Percentiles rank a stretch among this genome's conserved stretches.
phyloP scores from a whole-genome alignment of 805 yeast genomes.

The Candida taoyuanica region DNA sequence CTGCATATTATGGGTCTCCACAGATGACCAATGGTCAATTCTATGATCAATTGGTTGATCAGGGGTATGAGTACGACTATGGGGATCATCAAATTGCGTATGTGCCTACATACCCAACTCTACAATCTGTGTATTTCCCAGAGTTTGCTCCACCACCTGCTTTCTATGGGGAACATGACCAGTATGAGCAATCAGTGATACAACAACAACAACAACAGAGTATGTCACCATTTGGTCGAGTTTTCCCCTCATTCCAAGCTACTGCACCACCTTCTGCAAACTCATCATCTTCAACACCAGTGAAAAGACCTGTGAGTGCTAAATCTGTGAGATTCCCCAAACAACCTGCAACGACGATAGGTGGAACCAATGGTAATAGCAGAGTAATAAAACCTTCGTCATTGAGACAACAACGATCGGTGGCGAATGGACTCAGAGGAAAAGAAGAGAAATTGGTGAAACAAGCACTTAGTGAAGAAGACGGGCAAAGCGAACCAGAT shows the following conservation, averaged over 20 bases:
- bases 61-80: conserved; percentile 5
- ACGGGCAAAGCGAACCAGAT: background rate
- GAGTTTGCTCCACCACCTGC: conserved; percentile 5
- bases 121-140: background rate
- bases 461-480: background rate
- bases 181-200: conserved; percentile 12
- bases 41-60: conserved; percentile 22
- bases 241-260: conserved; percentile 27
- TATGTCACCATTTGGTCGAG: conserved; percentile 23
- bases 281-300: background rate
- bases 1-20: no score
- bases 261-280: conserved; percentile 21
- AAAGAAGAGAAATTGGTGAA: background rate
- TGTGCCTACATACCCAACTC: no score
- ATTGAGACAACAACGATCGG: conserved; percentile 5
- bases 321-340: conserved; percentile 12
- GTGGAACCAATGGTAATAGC: background rate
- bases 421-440: background rate
- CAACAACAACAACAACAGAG: conserved; percentile 4
- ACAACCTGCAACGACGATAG: conserved; percentile 3
- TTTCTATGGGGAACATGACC: conserved; percentile 9
- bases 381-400: conserved; percentile 8
- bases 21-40: conserved; percentile 27
- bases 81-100: background rate
- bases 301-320: conserved; percentile 14